Base-by-base conservation (phyloP, 2,329 filamentous ascomycete genomes). In the Aspergillus sp. region DNA sequence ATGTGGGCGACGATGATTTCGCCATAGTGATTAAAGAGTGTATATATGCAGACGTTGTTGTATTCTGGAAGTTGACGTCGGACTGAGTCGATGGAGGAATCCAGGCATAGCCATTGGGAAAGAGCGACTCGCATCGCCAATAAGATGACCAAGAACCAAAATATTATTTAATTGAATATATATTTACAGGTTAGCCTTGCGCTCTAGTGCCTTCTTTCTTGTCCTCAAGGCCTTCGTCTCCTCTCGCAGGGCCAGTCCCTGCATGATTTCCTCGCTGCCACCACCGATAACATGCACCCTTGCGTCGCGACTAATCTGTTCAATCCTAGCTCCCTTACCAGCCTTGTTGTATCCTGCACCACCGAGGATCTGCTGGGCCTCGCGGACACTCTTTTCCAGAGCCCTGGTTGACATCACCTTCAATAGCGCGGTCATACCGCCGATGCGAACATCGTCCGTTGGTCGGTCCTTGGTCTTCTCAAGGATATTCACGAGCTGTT, bases 401-500 rank as follows among this genome's bases (percentile, higher is more conserved):
- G 81, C 81, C 51, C 79, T 72, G 0, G 81, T 83, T 23, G 77
- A 79, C 68, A 82, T 78, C 3, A 83, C 78, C 62, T 84, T 84
- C 33, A 81, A 66, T 58, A 82, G 67, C 0, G 81, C 81, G 15
- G 80, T 82, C 72, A 81, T 78, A 0, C 81, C 81, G 1, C 80
- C 81, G 35, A 83, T 77, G 40, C 79, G 77, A 11, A 78, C 69
- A 37, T 74, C 68, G 51, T 73, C 75, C 0, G 57, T 58, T 7
- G 74, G 59, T 72, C 68, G 68, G 55, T 77, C 64, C 61, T 76
- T 73, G 4, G 75, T 77, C 8, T 75, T 66, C 57, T 81, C 76
- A 44, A 83, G 75, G 46, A 84, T 82, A 66, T 82, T 84, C 5
- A 82, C 83, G 3, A 87, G 73, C 66, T 87, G 84, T 64, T 88